A percentile compares a stretch with the other conserved stretches of the same genome.
These are phyloP conservation scores for Wickerhamiella galacta DNA, from an alignment of 805 yeast genomes.

Conservation along the genomic window DNA sequence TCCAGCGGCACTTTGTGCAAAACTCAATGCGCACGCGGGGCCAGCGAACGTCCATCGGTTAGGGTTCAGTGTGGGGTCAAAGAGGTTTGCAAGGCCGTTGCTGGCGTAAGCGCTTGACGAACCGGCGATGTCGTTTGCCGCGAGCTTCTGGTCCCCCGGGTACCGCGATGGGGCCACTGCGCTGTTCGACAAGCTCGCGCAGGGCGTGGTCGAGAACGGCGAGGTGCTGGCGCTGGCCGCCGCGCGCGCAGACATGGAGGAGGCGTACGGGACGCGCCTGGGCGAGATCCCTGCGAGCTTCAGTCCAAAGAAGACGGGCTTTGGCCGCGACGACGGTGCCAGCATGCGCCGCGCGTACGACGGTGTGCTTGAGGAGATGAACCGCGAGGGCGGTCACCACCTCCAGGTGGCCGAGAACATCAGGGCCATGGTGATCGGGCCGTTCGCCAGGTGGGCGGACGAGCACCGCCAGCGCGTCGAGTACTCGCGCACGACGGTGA, in stretches of 20 bases:
- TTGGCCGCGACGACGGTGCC: slow-evolving; percentile 45
- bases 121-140: slow-evolving; percentile 9
- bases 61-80: neutral
- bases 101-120: neutral
- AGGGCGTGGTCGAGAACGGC: slow-evolving; percentile 53
- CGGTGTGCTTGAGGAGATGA: slow-evolving; percentile 38
- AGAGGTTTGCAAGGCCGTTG: neutral
- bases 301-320: slow-evolving; percentile 26
- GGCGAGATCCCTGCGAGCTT: slow-evolving; percentile 25
- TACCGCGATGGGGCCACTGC: slow-evolving; percentile 20
- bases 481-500: slow-evolving; percentile 38
- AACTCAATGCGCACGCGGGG: slow-evolving; percentile 56
- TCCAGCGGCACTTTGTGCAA: slow-evolving; percentile 81
- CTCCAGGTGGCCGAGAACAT: slow-evolving; percentile 46
- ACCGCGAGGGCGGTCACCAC: slow-evolving; percentile 42
- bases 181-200: slow-evolving; percentile 22
- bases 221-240: slow-evolving; percentile 50
- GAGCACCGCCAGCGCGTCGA: slow-evolving; percentile 55
- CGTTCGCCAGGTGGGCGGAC: slow-evolving; percentile 57
- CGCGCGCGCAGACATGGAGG: slow-evolving; percentile 58
- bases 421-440: slow-evolving; percentile 41
- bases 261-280: slow-evolving; percentile 42
- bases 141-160: slow-evolving; percentile 16
- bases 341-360: slow-evolving; percentile 46
- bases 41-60: slow-evolving; percentile 14